Conservation (phyloP, 1,284 basidiomycete species). For the Melampsora americana region DNA sequence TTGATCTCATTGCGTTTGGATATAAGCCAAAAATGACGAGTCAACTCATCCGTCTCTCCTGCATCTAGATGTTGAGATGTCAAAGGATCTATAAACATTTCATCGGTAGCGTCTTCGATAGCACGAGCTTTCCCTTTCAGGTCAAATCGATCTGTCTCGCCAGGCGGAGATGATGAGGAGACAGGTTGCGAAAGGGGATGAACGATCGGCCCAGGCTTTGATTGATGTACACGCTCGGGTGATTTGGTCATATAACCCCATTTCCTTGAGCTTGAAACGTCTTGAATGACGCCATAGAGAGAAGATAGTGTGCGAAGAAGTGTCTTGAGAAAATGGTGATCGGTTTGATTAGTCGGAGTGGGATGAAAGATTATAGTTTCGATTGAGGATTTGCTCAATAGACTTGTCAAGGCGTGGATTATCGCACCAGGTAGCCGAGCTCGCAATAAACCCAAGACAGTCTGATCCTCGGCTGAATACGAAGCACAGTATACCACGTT, state of each 20-base stretch:
- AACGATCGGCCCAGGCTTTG: neutral
- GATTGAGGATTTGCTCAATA: slow-evolving; percentile 17
- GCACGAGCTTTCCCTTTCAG: slow-evolving; percentile 37
- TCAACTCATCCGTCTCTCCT: slow-evolving; percentile 13
- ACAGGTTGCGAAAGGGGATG: neutral
- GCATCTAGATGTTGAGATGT: neutral
- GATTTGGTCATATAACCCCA: slow-evolving; percentile 44
- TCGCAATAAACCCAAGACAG: slow-evolving; percentile 21
- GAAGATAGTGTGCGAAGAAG: slow-evolving; percentile 36
- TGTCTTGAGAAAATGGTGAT: slow-evolving; percentile 39
- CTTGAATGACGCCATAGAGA: slow-evolving; percentile 37
- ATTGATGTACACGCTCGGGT: slow-evolving; percentile 39
- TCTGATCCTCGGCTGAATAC: slow-evolving; percentile 35
- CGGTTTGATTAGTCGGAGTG: neutral
- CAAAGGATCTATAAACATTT: neutral
- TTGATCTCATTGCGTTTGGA: slow-evolving; percentile 35
- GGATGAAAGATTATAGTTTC: slow-evolving; percentile 20
- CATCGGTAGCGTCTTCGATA: neutral
- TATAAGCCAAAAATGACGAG: slow-evolving; percentile 23
- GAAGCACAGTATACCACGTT: neutral
- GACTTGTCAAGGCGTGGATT: slow-evolving; percentile 28
- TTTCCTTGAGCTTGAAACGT: slow-evolving; percentile 38
- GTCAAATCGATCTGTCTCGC: neutral
- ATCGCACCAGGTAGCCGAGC: slow-evolving; percentile 23
- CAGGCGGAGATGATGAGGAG: neutral